Conservation (phyloP, 345 rosid species). For the Hirschfeldia incana region DNA sequence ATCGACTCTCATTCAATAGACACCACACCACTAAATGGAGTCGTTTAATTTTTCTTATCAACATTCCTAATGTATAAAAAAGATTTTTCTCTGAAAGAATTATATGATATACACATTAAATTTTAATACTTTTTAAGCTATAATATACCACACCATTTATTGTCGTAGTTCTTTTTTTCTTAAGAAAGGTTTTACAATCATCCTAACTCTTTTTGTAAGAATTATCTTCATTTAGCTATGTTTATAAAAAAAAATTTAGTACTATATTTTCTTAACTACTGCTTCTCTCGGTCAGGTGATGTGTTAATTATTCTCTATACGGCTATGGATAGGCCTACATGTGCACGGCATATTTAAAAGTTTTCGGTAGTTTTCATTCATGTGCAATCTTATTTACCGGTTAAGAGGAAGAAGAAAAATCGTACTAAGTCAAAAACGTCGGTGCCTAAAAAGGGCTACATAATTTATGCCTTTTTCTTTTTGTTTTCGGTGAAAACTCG, state of each 20-base stretch:
- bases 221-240: neutral
- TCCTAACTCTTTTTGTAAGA: neutral
- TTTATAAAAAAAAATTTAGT: neutral
- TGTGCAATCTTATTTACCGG: neutral
- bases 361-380: neutral
- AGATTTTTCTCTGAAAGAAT: neutral
- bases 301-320: neutral
- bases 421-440: neutral
- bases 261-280: neutral
- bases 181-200: no score
- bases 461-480: neutral
- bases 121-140: neutral
- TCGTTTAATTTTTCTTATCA: neutral
- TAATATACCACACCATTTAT: neutral
- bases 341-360: neutral
- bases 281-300: neutral
- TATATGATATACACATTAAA: constrained; percentile 2
- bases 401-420: neutral
- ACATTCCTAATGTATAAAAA: neutral
- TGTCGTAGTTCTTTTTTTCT: neutral
- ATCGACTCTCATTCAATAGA: neutral
- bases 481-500: neutral
- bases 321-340: neutral
- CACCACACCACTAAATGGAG: neutral
- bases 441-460: constrained; percentile 14